phyloP scores from a whole-genome alignment of 352 stramenopile species.

The Phytophthora sansomeana region DNA sequence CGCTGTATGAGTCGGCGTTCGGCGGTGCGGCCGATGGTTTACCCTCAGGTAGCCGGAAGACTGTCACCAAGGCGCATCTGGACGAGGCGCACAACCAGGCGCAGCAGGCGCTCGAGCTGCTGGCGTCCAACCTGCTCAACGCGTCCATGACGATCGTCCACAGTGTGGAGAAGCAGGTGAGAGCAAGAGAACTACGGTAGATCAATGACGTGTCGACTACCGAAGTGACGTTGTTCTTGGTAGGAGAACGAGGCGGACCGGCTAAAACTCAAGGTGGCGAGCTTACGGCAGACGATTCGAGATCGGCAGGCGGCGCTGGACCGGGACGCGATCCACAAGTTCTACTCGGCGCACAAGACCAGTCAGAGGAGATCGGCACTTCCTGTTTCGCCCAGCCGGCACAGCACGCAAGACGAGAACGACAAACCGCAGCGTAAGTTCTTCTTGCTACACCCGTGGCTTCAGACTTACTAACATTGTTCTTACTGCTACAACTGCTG shows the following conservation, averaged over 20 bases:
- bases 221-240: background rate
- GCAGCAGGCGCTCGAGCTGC: slow-evolving; percentile 60
- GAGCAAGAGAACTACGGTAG: background rate
- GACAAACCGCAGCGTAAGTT: slow-evolving; percentile 12
- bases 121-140: slow-evolving; percentile 68
- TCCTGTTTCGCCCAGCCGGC: background rate
- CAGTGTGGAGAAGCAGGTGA: slow-evolving; percentile 51
- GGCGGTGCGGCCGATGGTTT: slow-evolving; percentile 2
- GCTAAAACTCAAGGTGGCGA: slow-evolving; percentile 20
- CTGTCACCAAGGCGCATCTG: slow-evolving; percentile 45
- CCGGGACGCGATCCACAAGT: slow-evolving; percentile 15
- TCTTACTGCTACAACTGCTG: background rate
- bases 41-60: slow-evolving; percentile 20
- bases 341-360: slow-evolving; percentile 20
- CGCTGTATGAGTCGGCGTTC: slow-evolving; percentile 64
- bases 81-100: slow-evolving; percentile 56
- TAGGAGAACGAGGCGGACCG: slow-evolving; percentile 28
- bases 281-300: slow-evolving; percentile 20
- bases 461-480: background rate
- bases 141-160: slow-evolving; percentile 48
- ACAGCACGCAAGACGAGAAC: background rate
- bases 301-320: slow-evolving; percentile 27
- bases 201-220: background rate
- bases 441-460: background rate
- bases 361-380: background rate